Evolutionary conservation across 139 green algal species (phyloP), one percentile per base, ranked within the genome.

Genomic region (Gonium pectorale): DNA sequence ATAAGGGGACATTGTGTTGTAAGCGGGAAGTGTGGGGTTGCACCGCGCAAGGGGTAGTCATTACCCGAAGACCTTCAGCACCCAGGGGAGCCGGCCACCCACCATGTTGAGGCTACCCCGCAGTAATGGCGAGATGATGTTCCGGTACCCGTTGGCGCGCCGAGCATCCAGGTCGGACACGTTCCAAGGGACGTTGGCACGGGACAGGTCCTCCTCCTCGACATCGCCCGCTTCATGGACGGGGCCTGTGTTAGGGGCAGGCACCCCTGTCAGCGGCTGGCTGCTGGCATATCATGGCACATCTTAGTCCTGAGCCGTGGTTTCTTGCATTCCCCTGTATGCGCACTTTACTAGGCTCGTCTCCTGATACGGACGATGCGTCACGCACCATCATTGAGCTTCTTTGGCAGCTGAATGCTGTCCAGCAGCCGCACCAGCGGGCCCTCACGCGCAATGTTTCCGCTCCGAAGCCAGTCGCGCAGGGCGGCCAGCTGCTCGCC

Each of bases 111-210:
- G 69, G 85, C 95, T 93, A 11, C 95, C 95, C 0, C 89, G 79
- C 68, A 97, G 86, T 87, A 94, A 79, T 3, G 95, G 95, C 22
- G 90, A 90, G 0, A 83, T 54, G 43, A 96, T 62, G 41, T 79
- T 52, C 43, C 79, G 80, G 86, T 96, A 97, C 33, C 94, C 94
- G 74, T 96, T 91, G 26, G 88, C 75, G 4, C 94, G 87, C 7
- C 71, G 74, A 0, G 67, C 33, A 22, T 85, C 68, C 67, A 96
- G 33, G 66, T 80, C 67, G 6, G 63, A 60, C 29, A 86, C 22
- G 5, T 83, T 40, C 49, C 52, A 80, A 7, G 72, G 64, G 5
- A 86, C 37, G 6, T 59, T 69, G 40, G 68, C 59, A 27, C 67
- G 46, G 40, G 54, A 41, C 51, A 86, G 67, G 38, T 69, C 43